These are phyloP conservation scores for Thelonectria blattea DNA, from an alignment of 2,329 filamentous ascomycete species.

Conservation along the genomic window DNA sequence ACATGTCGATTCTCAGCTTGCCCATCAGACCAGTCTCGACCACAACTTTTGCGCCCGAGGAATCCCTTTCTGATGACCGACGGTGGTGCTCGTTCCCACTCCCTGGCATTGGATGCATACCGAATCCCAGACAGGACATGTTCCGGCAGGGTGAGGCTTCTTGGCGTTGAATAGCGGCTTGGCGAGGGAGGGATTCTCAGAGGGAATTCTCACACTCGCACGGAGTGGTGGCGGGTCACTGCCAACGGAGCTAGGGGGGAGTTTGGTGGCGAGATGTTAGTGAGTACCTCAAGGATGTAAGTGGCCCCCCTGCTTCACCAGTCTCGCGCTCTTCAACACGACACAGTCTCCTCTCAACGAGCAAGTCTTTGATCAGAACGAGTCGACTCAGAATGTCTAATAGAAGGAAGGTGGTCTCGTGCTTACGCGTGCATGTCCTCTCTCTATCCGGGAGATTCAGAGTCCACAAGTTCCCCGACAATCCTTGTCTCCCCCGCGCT, in stretches of 20 bases:
- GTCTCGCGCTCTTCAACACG: no score
- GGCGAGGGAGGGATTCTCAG: no score
- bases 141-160: neutral
- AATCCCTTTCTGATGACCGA: neutral
- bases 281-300: neutral
- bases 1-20: no score
- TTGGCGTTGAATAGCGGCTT: neutral
- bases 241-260: neutral
- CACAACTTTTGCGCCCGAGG: neutral
- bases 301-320: neutral
- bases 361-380: no score
- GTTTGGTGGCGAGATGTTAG: neutral
- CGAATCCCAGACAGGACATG: neutral
- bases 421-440: neutral
- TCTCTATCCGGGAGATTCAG: neutral
- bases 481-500: neutral
- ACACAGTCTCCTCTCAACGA: no score
- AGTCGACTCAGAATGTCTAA: no score
- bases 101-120: neutral
- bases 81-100: neutral
- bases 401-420: neutral
- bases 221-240: neutral
- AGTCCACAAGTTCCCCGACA: neutral
- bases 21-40: neutral
- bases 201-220: no score